Evolutionary conservation across 768 basidiomycete species (phyloP).

Genomic region (Phanerochaete sordida): DNA sequence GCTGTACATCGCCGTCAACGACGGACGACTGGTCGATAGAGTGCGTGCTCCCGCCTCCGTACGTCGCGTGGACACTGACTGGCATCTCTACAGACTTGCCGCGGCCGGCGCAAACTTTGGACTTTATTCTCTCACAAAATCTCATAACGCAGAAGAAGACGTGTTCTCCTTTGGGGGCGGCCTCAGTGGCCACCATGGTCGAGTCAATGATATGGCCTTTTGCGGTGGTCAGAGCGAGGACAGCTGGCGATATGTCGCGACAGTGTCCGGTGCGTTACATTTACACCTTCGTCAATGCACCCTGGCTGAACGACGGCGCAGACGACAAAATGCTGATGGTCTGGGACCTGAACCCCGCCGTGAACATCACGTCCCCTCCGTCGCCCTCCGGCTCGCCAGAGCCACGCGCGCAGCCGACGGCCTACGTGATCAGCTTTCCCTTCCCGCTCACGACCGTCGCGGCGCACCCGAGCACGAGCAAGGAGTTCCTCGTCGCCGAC

Average conservation of each 20-base stretch:
- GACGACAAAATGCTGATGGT: slow-evolving; percentile 85
- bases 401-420: slow-evolving; percentile 65
- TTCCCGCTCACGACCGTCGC: slow-evolving; percentile 67
- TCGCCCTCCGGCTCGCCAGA: slow-evolving; percentile 27
- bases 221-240: slow-evolving; percentile 73
- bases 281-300: background rate
- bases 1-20: slow-evolving; percentile 59
- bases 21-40: slow-evolving; percentile 70
- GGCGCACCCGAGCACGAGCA: slow-evolving; percentile 69
- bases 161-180: slow-evolving; percentile 76
- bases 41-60: slow-evolving; percentile 33
- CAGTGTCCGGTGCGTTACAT: slow-evolving; percentile 60
- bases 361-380: slow-evolving; percentile 40
- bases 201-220: slow-evolving; percentile 74
- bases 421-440: slow-evolving; percentile 70
- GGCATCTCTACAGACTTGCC: slow-evolving; percentile 46
- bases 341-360: slow-evolving; percentile 73
- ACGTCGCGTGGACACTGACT: background rate
- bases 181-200: slow-evolving; percentile 76
- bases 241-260: slow-evolving; percentile 70
- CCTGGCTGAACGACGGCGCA: slow-evolving; percentile 22
- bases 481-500: slow-evolving; percentile 79
- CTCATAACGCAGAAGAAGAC: slow-evolving; percentile 41
- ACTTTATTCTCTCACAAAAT: slow-evolving; percentile 65
- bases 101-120: slow-evolving; percentile 68